phyloP scores from a whole-genome alignment of 306 rosid species.

The Lupinus albus region DNA sequence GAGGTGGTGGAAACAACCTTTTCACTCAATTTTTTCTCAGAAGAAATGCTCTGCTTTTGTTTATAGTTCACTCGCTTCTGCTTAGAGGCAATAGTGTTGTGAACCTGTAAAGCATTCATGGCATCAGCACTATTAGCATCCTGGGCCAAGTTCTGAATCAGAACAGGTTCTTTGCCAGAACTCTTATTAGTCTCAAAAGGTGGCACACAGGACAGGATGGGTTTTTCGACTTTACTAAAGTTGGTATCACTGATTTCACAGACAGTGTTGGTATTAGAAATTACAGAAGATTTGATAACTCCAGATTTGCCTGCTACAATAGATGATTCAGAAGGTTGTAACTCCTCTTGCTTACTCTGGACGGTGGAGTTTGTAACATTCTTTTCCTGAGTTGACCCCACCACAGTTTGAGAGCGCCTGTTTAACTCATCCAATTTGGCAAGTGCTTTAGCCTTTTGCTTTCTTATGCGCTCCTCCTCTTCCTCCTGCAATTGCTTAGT shows the following conservation, averaged over 20 bases:
- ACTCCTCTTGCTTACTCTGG: slow-evolving; percentile 58
- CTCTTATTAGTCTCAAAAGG: slow-evolving; percentile 44
- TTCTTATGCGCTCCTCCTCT: slow-evolving; percentile 80
- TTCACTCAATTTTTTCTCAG: slow-evolving; percentile 49
- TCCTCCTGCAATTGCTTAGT: slow-evolving; percentile 84
- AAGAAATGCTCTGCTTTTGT: slow-evolving; percentile 61
- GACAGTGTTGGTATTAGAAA: slow-evolving; percentile 40
- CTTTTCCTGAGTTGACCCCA: slow-evolving; percentile 54
- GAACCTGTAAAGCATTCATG: slow-evolving; percentile 48
- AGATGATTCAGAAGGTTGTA: slow-evolving; percentile 46
- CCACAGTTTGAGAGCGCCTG: slow-evolving; percentile 54
- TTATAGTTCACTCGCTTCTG: slow-evolving; percentile 62
- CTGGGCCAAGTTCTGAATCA: slow-evolving; percentile 51
- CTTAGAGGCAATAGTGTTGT: slow-evolving; percentile 56
- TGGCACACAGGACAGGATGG: slow-evolving; percentile 44
- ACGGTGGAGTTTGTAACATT: slow-evolving; percentile 46
- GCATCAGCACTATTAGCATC: slow-evolving; percentile 52
- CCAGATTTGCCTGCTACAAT: slow-evolving; percentile 42
- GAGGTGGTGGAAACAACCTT: slow-evolving; percentile 43
- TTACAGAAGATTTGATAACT: slow-evolving; percentile 37
- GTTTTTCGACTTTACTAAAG: slow-evolving; percentile 42
- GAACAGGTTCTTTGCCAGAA: slow-evolving; percentile 47
- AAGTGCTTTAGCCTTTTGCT: slow-evolving; percentile 75
- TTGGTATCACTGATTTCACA: slow-evolving; percentile 44
- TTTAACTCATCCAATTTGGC: slow-evolving; percentile 85